Conservation (phyloP, 306 rosid species). For the Quercus dentata region DNA sequence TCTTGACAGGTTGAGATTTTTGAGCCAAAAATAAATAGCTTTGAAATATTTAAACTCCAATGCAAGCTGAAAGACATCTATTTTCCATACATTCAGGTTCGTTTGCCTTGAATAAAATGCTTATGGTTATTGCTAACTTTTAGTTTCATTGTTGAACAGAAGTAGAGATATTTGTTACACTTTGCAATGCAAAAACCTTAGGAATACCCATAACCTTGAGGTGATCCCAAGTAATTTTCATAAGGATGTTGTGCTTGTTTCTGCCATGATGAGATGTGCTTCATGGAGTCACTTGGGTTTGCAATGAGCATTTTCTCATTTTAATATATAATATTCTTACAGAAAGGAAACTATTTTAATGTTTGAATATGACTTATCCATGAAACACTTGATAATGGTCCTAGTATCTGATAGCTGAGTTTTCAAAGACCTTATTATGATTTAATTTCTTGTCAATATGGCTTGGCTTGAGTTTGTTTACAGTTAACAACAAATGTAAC, state of each 20-base stretch:
- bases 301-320: not conserved
- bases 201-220: not conserved
- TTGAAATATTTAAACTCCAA: conserved; percentile 32
- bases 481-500: too few species aligned
- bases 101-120: not conserved
- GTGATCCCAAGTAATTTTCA: not conserved
- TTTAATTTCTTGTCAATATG: too few species aligned
- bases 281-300: not conserved
- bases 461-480: too few species aligned
- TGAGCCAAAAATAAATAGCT: conserved; percentile 26
- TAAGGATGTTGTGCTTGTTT: not conserved
- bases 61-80: conserved; percentile 64
- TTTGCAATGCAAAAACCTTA: not conserved
- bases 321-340: not conserved
- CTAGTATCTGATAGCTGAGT: too few species aligned
- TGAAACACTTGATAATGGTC: too few species aligned
- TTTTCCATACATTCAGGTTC: conserved; percentile 71
- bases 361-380: too few species aligned
- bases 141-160: not conserved
- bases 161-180: not conserved
- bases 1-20: conserved; percentile 52
- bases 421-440: too few species aligned
- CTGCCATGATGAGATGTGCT: not conserved
- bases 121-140: not conserved
- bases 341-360: too few species aligned